phyloP scores from a whole-genome alignment of 2,329 filamentous ascomycete genomes.

The Rutstroemia sp. region DNA sequence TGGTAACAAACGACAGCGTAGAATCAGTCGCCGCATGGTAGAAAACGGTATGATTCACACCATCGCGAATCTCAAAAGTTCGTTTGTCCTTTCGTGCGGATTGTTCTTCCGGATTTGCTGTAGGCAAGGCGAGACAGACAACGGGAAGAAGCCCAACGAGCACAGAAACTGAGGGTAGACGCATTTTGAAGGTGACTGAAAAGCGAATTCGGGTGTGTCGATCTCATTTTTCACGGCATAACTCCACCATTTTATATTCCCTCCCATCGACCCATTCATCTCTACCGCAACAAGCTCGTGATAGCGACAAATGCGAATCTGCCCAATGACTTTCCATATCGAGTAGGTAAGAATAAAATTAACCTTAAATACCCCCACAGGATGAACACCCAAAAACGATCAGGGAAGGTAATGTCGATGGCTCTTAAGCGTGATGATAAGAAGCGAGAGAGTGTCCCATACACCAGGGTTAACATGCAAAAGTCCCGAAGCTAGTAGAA shows the following conservation, averaged over 20 bases:
- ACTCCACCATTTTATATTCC: background rate
- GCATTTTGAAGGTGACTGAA: conserved; percentile 10
- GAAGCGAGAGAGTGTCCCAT: background rate
- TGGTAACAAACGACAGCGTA: conserved; percentile 40
- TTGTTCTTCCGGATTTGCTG: conserved; percentile 1
- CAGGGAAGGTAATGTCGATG: conserved; percentile 1
- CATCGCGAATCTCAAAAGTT: conserved; percentile 30
- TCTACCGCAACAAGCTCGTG: background rate
- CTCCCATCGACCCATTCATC: background rate
- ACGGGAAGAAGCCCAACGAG: conserved; percentile 11
- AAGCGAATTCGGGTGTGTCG: background rate
- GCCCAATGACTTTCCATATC: background rate
- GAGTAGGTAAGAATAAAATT: background rate
- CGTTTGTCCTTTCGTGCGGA: conserved; percentile 23
- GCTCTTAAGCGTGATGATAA: background rate
- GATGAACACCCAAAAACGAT: background rate
- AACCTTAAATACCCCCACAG: background rate
- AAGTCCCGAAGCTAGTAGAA: conserved; percentile 4
- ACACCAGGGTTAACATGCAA: background rate
- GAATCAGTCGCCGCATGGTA: conserved; percentile 40
- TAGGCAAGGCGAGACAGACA: conserved; percentile 11
- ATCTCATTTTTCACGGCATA: too few relatives aligned
- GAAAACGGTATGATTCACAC: conserved; percentile 38
- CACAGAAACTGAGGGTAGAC: conserved; percentile 8
- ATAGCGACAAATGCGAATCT: background rate